Evolutionary conservation across 805 yeast genomes (phyloP), one percentile per base, ranked within the genome.

Genomic region (Hanseniaspora hatyaiensis): DNA sequence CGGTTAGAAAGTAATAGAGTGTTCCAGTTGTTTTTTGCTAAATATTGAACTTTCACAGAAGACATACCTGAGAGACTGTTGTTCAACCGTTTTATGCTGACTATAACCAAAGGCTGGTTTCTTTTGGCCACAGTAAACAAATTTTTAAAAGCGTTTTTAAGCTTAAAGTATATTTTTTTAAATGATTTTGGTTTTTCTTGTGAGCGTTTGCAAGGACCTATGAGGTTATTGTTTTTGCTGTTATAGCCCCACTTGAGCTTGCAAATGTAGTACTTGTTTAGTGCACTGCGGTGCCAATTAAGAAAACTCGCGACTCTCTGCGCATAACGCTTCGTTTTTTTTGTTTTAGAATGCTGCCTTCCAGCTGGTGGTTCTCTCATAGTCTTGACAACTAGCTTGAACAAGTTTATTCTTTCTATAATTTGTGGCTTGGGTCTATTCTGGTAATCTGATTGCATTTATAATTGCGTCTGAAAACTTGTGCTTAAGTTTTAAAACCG

Each of bases 361-460:
- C 49, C 49, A 12, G 20, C 24, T 4, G 49, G 49, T 15, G 49
- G 40, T 12, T 34, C 23, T 30, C 28, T 39, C 49, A 45, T 45
- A 8, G 23, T 16, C 3, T 19, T 32, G 36, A 9, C 18, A n/a
- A 9, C 13, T 30, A n/a, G 15, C 13, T 30, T 30, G n/a, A 30
- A 30, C 33, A 18, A n/a, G 16, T 5, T 9, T n/a, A n/a, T n/a
- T n/a, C n/a, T n/a, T n/a, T n/a, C n/a, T n/a, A n/a, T n/a, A n/a
- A n/a, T n/a, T n/a, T n/a, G n/a, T n/a, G n/a, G n/a, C n/a, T n/a
- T n/a, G n/a, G n/a, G n/a, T n/a, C n/a, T n/a, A n/a, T n/a, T n/a
- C n/a, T n/a, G n/a, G n/a, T n/a, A n/a, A n/a, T n/a, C n/a, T n/a
- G n/a, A n/a, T n/a, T n/a, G n/a, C n/a, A n/a, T n/a, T n/a, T n/a